Evolutionary conservation across 2,329 filamentous ascomycete genomes (phyloP).

Genomic region (Aschersonia sp.): DNA sequence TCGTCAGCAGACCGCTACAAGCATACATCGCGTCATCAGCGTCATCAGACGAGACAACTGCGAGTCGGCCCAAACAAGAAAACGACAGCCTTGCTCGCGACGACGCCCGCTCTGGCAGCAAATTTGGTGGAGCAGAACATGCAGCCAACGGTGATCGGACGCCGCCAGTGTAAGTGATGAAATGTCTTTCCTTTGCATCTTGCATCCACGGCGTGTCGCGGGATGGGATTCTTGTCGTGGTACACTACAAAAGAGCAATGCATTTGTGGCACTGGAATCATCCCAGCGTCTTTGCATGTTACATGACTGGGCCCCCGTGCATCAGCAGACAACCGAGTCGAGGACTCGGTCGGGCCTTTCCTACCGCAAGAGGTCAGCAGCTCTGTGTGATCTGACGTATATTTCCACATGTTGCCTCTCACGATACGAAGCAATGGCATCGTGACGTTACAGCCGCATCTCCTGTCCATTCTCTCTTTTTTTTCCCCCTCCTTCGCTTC

Average conservation of each 20-base stretch:
- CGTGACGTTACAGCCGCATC: no score
- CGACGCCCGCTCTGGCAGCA: neutral
- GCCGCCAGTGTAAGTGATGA: slow-evolving; percentile 3
- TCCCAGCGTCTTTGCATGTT: no score
- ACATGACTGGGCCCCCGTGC: no score
- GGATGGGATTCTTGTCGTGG: neutral
- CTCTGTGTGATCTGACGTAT: no score
- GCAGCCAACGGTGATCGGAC: slow-evolving; percentile 1
- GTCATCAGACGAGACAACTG: slow-evolving; percentile 1
- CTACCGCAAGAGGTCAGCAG: no score
- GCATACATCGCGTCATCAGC: neutral
- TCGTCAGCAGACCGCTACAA: neutral
- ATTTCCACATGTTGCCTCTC: no score
- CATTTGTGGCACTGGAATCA: neutral
- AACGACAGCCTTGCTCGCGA: neutral
- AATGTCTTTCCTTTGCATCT: neutral
- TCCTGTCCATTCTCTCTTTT: no score
- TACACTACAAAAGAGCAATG: neutral
- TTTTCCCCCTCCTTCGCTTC: no score
- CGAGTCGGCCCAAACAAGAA: slow-evolving; percentile 1
- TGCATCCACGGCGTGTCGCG: neutral
- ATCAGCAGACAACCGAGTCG: no score
- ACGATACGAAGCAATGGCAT: no score
- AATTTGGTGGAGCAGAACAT: neutral
- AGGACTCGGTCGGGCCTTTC: no score